Evolutionary conservation across 2,329 filamentous ascomycete species (phyloP), one percentile per base, ranked within the genome.

Genomic region (Hypoxylon sp.): DNA sequence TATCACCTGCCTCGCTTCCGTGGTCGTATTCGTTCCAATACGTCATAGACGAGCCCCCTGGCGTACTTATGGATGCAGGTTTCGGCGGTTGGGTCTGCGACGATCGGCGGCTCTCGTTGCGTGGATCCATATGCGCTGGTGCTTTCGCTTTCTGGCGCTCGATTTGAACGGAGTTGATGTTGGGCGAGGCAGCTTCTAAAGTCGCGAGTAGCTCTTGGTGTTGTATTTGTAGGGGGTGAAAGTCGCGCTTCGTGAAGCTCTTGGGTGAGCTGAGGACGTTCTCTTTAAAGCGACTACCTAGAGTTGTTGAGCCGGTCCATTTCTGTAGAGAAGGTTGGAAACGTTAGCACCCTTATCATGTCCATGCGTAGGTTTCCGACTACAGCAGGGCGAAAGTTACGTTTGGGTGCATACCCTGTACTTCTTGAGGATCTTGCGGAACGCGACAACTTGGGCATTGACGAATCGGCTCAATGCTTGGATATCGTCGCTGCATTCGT

Each of bases 11-110:
- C 60, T 94, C 92, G 77, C 93, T 94, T 8, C 92, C 92, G 76
- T 94, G 82, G 72, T 97, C 93, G 78, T 95, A 96, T 78, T 97
- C 93, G 78, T 93, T 95, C 93, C 93, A 97, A 77, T 95, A 96
- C 24, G 67, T 67, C 48, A 68, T 46, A 14, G 68, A 68, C 17
- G 68, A 70, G 31, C 61, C 55, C 10, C 66, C 62, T n/a, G 58
- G 70, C 13, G 58, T 68, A 37, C 53, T 62, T 8, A 70, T 33
- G 9, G 72, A 68, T 6, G 74, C 33, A 14, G 64, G 48, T 29
- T 65, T 62, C 19, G 64, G 66, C 8, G 53, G 56, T 35, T n/a
- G 57, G 9, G 57, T 71, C 46, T 26, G 70, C 2, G 75, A 73
- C 2, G 71, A 62, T 9, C 72, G 72, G 10, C 71, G 56, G 74